phyloP scores from a whole-genome alignment of 1,284 basidiomycete species.

The Malassezia vespertilionis region DNA sequence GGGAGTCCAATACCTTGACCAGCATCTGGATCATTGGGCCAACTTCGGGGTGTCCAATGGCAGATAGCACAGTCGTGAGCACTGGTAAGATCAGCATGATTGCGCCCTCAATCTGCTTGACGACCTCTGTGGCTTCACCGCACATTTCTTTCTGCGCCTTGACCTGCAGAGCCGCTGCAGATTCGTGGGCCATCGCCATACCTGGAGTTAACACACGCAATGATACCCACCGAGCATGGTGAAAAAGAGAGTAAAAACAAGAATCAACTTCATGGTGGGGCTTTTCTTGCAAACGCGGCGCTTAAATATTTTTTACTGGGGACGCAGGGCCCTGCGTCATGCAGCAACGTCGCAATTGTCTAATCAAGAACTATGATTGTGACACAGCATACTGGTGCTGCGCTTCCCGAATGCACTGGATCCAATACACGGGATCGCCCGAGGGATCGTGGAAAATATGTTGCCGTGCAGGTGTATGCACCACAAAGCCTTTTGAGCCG shows the following conservation, averaged over 20 bases:
- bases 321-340: too few species aligned
- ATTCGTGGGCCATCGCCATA: background rate
- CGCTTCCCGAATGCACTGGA: slow-evolving; percentile 25
- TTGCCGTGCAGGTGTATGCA: slow-evolving; percentile 17
- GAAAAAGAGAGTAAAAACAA: background rate
- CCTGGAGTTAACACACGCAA: background rate
- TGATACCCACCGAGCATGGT: background rate
- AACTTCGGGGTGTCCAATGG: background rate
- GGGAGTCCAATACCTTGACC: slow-evolving; percentile 2
- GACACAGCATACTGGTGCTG: slow-evolving; percentile 8
- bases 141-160: too few species aligned
- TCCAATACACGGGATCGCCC: slow-evolving; percentile 30
- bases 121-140: background rate
- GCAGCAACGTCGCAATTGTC: too few species aligned
- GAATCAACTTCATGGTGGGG: background rate
- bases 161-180: too few species aligned
- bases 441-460: slow-evolving; percentile 33
- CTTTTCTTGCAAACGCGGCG: too few species aligned
- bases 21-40: slow-evolving; percentile 1
- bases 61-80: slow-evolving; percentile 1
- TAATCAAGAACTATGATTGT: background rate
- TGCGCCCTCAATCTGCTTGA: background rate
- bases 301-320: too few species aligned
- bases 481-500: slow-evolving; percentile 2
- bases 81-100: slow-evolving; percentile 5